phyloP scores from a whole-genome alignment of 2,329 filamentous ascomycete species.

The Cytospora schulzeri region DNA sequence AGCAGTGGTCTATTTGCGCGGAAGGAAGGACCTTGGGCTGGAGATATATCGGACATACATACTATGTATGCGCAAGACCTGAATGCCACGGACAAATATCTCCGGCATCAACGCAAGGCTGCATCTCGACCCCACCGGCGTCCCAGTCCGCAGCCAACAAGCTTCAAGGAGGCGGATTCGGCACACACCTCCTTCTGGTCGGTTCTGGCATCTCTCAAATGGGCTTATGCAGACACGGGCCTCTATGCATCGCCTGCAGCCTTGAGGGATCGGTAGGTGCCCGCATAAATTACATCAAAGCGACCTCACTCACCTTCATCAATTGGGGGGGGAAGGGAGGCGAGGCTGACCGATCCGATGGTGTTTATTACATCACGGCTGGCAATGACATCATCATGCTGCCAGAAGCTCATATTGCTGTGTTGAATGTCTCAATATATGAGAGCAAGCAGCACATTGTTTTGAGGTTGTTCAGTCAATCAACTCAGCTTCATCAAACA shows the following conservation, averaged over 20 bases:
- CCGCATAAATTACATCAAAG: conserved; percentile 19
- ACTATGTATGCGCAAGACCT: too few relatives aligned
- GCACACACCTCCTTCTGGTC: neutral
- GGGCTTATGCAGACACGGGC: neutral
- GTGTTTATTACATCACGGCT: conserved; percentile 21
- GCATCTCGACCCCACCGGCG: neutral
- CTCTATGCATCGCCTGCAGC: neutral
- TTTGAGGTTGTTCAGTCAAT: neutral
- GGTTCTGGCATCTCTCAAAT: neutral
- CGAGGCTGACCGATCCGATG: neutral
- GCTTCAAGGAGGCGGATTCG: neutral
- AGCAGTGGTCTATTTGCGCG: too few relatives aligned
- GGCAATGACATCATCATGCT: conserved; percentile 11
- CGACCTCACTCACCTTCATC: conserved; percentile 18
- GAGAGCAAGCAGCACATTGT: neutral
- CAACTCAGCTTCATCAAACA: neutral
- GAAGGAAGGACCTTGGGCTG: too few relatives aligned
- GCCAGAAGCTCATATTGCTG: neutral
- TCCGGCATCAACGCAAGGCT: neutral
- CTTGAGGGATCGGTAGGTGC: neutral
- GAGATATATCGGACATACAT: too few relatives aligned
- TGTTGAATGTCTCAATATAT: neutral
- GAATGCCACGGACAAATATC: conserved; percentile 6
- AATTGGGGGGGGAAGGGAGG: too few relatives aligned
- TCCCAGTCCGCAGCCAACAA: neutral